Evolutionary conservation across 2,329 filamentous ascomycete species (phyloP), one percentile per base, ranked within the genome.

Genomic region (Corynespora cassiicola): DNA sequence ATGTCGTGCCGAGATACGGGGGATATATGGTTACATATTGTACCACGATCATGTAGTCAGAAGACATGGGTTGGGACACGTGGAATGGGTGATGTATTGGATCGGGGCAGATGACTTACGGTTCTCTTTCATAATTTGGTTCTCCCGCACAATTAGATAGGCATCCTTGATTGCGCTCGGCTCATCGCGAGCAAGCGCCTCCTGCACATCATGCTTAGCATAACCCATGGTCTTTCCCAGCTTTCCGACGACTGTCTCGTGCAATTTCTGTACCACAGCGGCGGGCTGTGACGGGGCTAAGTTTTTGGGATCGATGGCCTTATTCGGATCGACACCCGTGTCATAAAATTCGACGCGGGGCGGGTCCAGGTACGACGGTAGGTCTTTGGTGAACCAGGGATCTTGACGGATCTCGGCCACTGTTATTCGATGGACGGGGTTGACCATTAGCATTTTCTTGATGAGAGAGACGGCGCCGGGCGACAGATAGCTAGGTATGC

Each of bases 141-240:
- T 97, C 70, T 99, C 94, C 36, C 92, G 84, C 17, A 99, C 90
- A 66, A 99, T 99, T 72, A 96, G 85, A 73, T 97, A 99, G 1
- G 94, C 94, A 71, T 99, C 94, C 73, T 99, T 99, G 76, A 99
- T 96, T 8, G 94, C 91, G 42, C 91, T 97, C 9, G 94, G 94
- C 66, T 99, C 94, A 36, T 94, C 85, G 39, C 90, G 90, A 59
- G 87, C 86, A 47, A 99, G 75, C 15, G 94, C 92, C 69, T 97
- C 94, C 64, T 96, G 88, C 36, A 99, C 92, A 74, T 99, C 94
- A 46, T 87, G 87, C 66, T 89, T 92, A 22, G 87, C 90, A 65
- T 99, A 99, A 44, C 94, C 94, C 91, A 99, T 97, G 1, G 90
- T 96, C 73, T 92, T 94, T 60, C 92, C 94, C 36, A 99, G 86